phyloP scores from a whole-genome alignment of 768 basidiomycete genomes.

The Russula compacta region DNA sequence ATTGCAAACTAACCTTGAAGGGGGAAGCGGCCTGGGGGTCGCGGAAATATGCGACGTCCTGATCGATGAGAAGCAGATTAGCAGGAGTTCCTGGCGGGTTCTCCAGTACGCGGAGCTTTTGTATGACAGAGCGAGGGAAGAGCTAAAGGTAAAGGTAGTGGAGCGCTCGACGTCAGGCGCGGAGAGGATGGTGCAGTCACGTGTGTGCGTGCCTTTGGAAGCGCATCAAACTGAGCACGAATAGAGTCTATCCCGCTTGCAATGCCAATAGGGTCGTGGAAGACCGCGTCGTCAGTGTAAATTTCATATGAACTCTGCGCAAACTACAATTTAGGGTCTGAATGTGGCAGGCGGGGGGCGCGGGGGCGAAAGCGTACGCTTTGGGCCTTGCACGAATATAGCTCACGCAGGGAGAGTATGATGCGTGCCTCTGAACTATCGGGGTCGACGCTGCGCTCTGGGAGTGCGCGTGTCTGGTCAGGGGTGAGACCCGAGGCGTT shows the following conservation, averaged over 20 bases:
- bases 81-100: slow-evolving; percentile 32
- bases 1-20: slow-evolving; percentile 28
- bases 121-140: slow-evolving; percentile 36
- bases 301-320: slow-evolving; percentile 35
- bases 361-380: slow-evolving; percentile 17
- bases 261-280: slow-evolving; percentile 38
- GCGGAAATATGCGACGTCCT: slow-evolving; percentile 39
- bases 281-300: slow-evolving; percentile 34
- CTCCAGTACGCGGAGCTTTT: slow-evolving; percentile 33
- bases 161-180: background rate
- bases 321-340: background rate
- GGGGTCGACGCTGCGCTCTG: slow-evolving; percentile 29
- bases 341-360: slow-evolving; percentile 16
- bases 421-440: slow-evolving; percentile 26
- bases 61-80: slow-evolving; percentile 37
- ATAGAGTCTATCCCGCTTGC: slow-evolving; percentile 34
- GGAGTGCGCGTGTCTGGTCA: slow-evolving; percentile 30
- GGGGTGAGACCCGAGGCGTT: slow-evolving; percentile 36
- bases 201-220: slow-evolving; percentile 31
- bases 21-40: slow-evolving; percentile 31
- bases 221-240: slow-evolving; percentile 36
- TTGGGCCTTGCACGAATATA: slow-evolving; percentile 18
- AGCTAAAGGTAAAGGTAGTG: slow-evolving; percentile 24
- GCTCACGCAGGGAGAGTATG: slow-evolving; percentile 35
- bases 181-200: background rate